These are phyloP conservation scores for Lachnellula hyalina DNA, from an alignment of 2,329 filamentous ascomycete species.

Conservation along the genomic window DNA sequence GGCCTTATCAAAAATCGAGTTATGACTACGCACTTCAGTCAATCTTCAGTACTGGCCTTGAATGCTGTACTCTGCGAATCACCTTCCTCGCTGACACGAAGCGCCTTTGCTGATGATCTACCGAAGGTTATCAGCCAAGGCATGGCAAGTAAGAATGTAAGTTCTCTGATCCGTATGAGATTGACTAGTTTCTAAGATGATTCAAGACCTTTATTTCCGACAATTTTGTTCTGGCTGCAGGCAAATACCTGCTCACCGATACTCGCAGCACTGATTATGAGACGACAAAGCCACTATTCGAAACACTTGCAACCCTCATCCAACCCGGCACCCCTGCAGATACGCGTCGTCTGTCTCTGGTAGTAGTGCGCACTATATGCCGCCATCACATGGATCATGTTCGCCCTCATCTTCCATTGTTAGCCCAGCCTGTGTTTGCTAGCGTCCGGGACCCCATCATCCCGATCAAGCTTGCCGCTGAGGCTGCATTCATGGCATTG, in stretches of 20 bases:
- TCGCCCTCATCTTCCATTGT: slow-evolving; percentile 70
- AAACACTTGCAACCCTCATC: slow-evolving; percentile 69
- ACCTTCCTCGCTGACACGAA: slow-evolving; percentile 61
- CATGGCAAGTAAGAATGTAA: slow-evolving; percentile 69
- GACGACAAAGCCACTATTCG: slow-evolving; percentile 71
- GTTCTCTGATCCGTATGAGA: slow-evolving; percentile 28
- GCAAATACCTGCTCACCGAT: slow-evolving; percentile 77
- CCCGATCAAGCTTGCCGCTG: slow-evolving; percentile 89
- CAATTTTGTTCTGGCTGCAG: slow-evolving; percentile 82
- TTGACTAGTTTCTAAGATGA: slow-evolving; percentile 15
- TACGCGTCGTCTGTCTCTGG: slow-evolving; percentile 77
- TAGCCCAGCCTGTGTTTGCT: slow-evolving; percentile 82
- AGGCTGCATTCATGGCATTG: slow-evolving; percentile 86
- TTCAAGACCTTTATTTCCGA: slow-evolving; percentile 73
- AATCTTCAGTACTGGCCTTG: slow-evolving; percentile 75
- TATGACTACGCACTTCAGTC: slow-evolving; percentile 69
- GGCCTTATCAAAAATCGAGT: slow-evolving; percentile 63
- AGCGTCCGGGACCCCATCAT: slow-evolving; percentile 89
- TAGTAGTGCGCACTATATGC: slow-evolving; percentile 80
- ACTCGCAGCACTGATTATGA: slow-evolving; percentile 66
- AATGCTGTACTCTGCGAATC: slow-evolving; percentile 87
- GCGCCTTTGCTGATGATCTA: slow-evolving; percentile 65
- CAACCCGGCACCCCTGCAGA: slow-evolving; percentile 74
- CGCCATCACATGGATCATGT: slow-evolving; percentile 75
- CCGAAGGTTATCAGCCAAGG: slow-evolving; percentile 74